phyloP scores from a whole-genome alignment of 1,284 basidiomycete genomes.

The Omphalotus olearius region DNA sequence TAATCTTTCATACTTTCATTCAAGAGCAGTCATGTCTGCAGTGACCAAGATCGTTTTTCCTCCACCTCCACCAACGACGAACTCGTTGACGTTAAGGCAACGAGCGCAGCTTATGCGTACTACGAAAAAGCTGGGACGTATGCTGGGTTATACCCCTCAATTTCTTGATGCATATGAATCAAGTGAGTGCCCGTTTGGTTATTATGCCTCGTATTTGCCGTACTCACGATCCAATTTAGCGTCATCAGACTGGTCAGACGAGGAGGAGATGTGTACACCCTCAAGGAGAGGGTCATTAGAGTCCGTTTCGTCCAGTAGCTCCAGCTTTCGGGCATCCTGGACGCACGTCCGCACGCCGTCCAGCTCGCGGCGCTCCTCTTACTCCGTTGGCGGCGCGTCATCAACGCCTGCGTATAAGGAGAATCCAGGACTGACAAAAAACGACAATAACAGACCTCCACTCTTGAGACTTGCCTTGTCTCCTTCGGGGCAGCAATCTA shows the following conservation, averaged over 20 bases:
- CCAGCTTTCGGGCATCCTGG: not conserved
- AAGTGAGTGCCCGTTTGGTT: constrained; percentile 16
- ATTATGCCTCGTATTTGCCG: too few species aligned
- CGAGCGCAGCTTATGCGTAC: constrained; percentile 53
- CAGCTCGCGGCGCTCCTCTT: constrained; percentile 3
- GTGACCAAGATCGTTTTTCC: constrained; percentile 40
- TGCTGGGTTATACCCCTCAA: constrained; percentile 58
- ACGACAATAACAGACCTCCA: constrained; percentile 17
- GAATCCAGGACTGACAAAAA: not conserved
- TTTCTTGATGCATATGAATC: constrained; percentile 38
- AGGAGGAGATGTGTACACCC: constrained; percentile 5
- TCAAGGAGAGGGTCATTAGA: constrained; percentile 9
- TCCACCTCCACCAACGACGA: constrained; percentile 56
- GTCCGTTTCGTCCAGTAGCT: not conserved
- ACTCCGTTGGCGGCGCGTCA: not conserved
- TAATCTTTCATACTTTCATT: constrained; percentile 2
- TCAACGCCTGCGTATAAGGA: not conserved
- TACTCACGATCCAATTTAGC: not conserved
- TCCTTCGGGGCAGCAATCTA: constrained; percentile 1
- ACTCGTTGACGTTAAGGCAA: constrained; percentile 48
- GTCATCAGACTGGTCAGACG: constrained; percentile 7
- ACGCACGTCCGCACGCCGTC: not conserved
- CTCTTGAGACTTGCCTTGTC: constrained; percentile 22
- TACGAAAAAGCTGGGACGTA: constrained; percentile 55
- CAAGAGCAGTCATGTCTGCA: constrained; percentile 9